Conservation (phyloP, 768 basidiomycete genomes). For the Daedalea quercina region DNA sequence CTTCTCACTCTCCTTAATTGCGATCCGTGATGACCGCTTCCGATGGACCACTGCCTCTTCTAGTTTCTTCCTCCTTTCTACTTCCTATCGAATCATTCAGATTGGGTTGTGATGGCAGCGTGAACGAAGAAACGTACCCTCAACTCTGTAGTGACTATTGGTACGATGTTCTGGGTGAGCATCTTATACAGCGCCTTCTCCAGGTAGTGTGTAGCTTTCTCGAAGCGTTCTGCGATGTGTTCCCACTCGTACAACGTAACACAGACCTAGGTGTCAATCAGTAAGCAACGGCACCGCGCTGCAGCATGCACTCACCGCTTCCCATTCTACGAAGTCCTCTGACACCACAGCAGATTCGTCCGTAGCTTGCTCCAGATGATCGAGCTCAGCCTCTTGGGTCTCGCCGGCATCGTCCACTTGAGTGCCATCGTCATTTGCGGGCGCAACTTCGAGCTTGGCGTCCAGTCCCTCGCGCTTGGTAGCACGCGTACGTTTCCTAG, state of each 20-base stretch:
- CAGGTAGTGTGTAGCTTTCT: conserved; percentile 66
- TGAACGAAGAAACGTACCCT: conserved; percentile 36
- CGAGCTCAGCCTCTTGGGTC: neutral
- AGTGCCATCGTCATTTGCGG: neutral
- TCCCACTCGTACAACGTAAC: conserved; percentile 84
- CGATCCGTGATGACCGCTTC: conserved; percentile 88
- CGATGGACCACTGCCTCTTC: conserved; percentile 78
- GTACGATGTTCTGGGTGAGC: conserved; percentile 60
- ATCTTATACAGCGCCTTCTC: conserved; percentile 76
- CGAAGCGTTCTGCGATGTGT: conserved; percentile 66
- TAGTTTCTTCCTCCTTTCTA: conserved; percentile 50
- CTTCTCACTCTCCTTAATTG: conserved; percentile 71
- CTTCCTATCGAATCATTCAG: conserved; percentile 37
- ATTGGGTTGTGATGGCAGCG: neutral
- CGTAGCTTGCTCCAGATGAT: conserved; percentile 10
- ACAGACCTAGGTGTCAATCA: conserved; percentile 52
- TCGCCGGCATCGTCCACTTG: neutral
- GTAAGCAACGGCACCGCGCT: neutral
- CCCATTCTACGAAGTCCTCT: conserved; percentile 79
- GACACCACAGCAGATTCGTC: conserved; percentile 25
- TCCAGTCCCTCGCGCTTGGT: neutral
- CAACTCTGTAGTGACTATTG: conserved; percentile 60
- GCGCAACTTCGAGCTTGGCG: too few relatives aligned
- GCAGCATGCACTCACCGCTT: conserved; percentile 53
- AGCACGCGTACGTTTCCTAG: neutral